Base-by-base conservation (phyloP, 73 alveolate species). In the Paramecium tetraurelia region DNA sequence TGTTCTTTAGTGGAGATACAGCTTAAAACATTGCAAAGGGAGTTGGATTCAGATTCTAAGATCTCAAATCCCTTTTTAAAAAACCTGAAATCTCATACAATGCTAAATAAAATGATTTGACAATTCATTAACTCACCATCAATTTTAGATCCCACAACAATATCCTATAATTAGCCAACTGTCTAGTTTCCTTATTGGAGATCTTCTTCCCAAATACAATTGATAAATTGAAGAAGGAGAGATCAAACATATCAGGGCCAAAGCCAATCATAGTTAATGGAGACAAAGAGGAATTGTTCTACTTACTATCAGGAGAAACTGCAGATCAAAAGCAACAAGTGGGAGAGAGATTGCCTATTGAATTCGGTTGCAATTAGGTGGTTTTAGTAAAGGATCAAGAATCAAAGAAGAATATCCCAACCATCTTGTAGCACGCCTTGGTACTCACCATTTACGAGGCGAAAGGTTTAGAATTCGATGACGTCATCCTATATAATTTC, bases 11-110 rank as follows among this genome's bases (percentile, higher is more conserved):
- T 24, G 99, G 99, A 57, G 99, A 97, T 70, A 96, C 99, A 16
- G 98, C 99, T 21, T 92, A 97, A 57, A 97, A 97, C 12, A 96
- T 97, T 10, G 99, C 99, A 18, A 96, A 92, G 93, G 99, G 99
- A 43, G 99, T 97, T 41, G 98, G 98, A 18, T 96, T 97, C 71
- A 93, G 97, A 71, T 97, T 97, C 92, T 59, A 84, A 24, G 99
- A 97, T 75, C 72, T 97, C 46, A 94, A 92, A 59, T 69, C 86
- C 38, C 44, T 95, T 31, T 96, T 94, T 88, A 48, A 88, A 27
- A 58, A 86, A 22, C 88, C 44, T 16, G 86, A 46, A 18, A 9
- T 33, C 14, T 50, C 38, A 58, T 48, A 57, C 21, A 22, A 35
- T 48, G n/a, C 71, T n/a, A 40, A 68, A 35, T 41, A 80, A 16